These are phyloP conservation scores for Camelina hispida DNA, from an alignment of 345 rosid genomes.

Conservation along the genomic window DNA sequence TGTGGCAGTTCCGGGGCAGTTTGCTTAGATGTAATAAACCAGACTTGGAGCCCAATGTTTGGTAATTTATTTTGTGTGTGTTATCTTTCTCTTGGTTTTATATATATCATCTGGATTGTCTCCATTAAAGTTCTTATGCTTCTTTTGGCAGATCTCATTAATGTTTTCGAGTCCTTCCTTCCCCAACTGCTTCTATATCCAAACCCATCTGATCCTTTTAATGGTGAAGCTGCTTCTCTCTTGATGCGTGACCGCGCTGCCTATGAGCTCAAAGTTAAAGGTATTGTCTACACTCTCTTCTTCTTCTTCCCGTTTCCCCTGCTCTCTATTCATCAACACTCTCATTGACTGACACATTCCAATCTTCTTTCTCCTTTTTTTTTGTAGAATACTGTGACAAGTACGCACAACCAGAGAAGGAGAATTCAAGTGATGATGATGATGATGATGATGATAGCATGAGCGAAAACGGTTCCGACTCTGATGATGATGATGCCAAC, in stretches of 20 bases:
- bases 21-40: conserved; percentile 91
- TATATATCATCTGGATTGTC: conserved; percentile 15
- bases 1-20: conserved; percentile 69
- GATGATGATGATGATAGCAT: conserved; percentile 52
- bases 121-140: not conserved
- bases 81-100: not conserved
- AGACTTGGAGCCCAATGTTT: conserved; percentile 77
- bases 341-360: conserved; percentile 12
- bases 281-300: conserved; percentile 31
- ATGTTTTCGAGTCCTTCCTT: conserved; percentile 78
- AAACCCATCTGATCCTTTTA: conserved; percentile 76
- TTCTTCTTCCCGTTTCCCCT: not conserved
- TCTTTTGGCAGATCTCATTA: conserved; percentile 63
- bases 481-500: conserved; percentile 60
- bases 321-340: not conserved
- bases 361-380: not conserved
- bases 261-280: conserved; percentile 68
- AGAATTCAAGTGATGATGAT: conserved; percentile 51
- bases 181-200: conserved; percentile 85
- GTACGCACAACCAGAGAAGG: conserved; percentile 72
- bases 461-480: conserved; percentile 51
- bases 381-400: conserved; percentile 58
- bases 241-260: conserved; percentile 64
- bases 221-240: conserved; percentile 80
- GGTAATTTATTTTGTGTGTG: conserved; percentile 45